Base-by-base conservation (phyloP, 1,284 basidiomycete species). In the Ustilago hordei region DNA sequence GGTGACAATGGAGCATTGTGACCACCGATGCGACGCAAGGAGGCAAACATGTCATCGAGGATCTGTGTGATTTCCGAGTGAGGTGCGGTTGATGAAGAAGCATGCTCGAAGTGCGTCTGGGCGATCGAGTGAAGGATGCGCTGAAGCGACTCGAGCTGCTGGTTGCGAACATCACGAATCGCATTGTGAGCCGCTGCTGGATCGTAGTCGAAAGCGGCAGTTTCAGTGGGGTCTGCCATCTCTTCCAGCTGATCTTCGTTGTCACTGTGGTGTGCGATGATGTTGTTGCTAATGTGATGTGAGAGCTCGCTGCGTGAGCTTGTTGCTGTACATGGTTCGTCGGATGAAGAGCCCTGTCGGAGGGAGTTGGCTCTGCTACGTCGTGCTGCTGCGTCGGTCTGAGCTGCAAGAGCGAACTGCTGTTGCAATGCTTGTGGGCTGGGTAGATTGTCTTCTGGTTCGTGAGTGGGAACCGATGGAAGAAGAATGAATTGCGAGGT, bases 401-500 rank as follows among this genome's bases (percentile, higher is more conserved):
- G 66, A 9, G 68, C 72, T 31, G 67, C 73, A 8, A 64, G 19
- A 23, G 69, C 69, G 19, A 68, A 76, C 17, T 71, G 74, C 0
- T 71, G 74, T 36, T 76, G 74, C 41, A 71, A 38, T 4, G 61
- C 61, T 41, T 55, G 48, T 5, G 74, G 74, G 35, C 61, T 66
- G 4, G 75, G 75, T 12, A 77, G 58, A 23, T 77, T 73, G 61
- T 76, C 77, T 41, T 77, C 73, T 3, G 77, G 77, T 39, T 79
- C 77, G 65, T 79, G 77, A 6, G 77, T 79, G 9, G 77, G 77
- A 9, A 77, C 66, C 23, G 77, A 76, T 32, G 77, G 77, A 13
- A 79, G 53, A 17, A 76, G 53, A 43, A 79, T 76, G 15, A 71
- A 69, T 41, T 78, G 71, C 1, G 59, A 39, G 19, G 70, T 74